Conservation (phyloP, 352 stramenopile species). For the Globisporangium paddicum region DNA sequence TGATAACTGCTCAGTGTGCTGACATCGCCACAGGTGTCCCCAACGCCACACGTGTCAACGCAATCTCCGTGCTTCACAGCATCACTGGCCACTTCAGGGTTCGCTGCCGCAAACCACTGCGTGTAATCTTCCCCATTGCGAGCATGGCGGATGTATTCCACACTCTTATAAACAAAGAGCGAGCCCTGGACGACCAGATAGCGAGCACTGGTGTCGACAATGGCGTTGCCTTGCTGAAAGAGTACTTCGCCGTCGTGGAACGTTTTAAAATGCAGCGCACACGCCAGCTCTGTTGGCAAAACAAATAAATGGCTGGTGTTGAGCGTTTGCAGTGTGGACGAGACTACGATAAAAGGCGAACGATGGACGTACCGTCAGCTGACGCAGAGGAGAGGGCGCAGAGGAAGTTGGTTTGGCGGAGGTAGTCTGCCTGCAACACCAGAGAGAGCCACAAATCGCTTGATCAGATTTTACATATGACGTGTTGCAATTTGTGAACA, state of each 20-base stretch:
- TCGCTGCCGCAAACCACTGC: slow-evolving; percentile 20
- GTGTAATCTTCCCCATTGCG: slow-evolving; percentile 26
- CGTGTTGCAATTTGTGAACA: background rate
- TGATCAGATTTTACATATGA: background rate
- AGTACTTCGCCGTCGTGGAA: slow-evolving; percentile 40
- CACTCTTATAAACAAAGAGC: slow-evolving; percentile 33
- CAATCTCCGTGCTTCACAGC: slow-evolving; percentile 31
- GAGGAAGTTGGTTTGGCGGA: slow-evolving; percentile 30
- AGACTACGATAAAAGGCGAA: background rate
- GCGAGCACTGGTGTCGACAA: slow-evolving; percentile 30
- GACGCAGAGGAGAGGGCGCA: slow-evolving; percentile 26
- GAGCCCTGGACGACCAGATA: slow-evolving; percentile 42
- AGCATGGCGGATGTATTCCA: slow-evolving; percentile 12
- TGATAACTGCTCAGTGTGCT: background rate
- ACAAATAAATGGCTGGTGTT: background rate
- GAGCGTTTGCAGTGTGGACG: background rate
- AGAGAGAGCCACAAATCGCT: background rate
- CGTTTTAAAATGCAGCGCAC: slow-evolving; percentile 25
- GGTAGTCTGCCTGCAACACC: slow-evolving; percentile 23
- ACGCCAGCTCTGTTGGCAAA: slow-evolving; percentile 24
- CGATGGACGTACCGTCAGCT: slow-evolving; percentile 23
- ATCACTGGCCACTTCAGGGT: slow-evolving; percentile 1
- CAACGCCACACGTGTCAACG: slow-evolving; percentile 27
- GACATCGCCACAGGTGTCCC: slow-evolving; percentile 40
- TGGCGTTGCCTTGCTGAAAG: slow-evolving; percentile 31